These are phyloP conservation scores for Nevesoporus exiguus DNA, from an alignment of 768 basidiomycete genomes.

Conservation along the genomic window DNA sequence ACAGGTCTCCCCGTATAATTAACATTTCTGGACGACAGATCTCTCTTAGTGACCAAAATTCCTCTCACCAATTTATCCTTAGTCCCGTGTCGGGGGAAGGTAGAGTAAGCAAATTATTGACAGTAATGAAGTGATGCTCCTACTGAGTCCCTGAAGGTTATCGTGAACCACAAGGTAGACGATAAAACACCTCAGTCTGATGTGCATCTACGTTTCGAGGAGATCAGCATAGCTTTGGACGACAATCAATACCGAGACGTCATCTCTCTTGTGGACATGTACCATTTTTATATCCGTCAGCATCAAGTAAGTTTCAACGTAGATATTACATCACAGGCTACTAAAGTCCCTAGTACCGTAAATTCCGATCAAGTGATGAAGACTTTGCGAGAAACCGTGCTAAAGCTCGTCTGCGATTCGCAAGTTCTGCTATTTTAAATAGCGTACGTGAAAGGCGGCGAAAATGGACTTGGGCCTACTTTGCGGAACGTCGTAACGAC, in stretches of 20 bases:
- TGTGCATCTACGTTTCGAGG: conserved; percentile 82
- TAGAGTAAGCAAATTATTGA: conserved; percentile 47
- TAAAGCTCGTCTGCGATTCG: conserved; percentile 72
- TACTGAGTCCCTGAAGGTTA: conserved; percentile 45
- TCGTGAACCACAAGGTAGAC: conserved; percentile 77
- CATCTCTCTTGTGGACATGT: conserved; percentile 92
- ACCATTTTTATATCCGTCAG: conserved; percentile 88
- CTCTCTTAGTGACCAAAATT: conserved; percentile 41
- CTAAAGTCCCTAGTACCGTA: conserved; percentile 56
- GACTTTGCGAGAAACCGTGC: conserved; percentile 59
- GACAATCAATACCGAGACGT: conserved; percentile 92
- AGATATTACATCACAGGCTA: background rate
- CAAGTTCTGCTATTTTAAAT: conserved; percentile 71
- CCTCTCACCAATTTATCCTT: conserved; percentile 84
- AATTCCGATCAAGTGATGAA: conserved; percentile 65
- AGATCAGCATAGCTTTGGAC: conserved; percentile 89
- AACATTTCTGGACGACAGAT: conserved; percentile 37
- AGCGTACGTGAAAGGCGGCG: conserved; percentile 79
- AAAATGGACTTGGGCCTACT: conserved; percentile 91
- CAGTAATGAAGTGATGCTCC: background rate
- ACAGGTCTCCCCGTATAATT: conserved; percentile 5
- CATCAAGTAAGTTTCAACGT: conserved; percentile 53
- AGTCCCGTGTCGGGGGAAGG: conserved; percentile 96
- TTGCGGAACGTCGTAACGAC: conserved; percentile 84
- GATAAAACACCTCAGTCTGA: conserved; percentile 80